Evolutionary conservation across 2,329 filamentous ascomycete genomes (phyloP), one percentile per base, ranked within the genome.

Genomic region (Curvularia verruculosa): DNA sequence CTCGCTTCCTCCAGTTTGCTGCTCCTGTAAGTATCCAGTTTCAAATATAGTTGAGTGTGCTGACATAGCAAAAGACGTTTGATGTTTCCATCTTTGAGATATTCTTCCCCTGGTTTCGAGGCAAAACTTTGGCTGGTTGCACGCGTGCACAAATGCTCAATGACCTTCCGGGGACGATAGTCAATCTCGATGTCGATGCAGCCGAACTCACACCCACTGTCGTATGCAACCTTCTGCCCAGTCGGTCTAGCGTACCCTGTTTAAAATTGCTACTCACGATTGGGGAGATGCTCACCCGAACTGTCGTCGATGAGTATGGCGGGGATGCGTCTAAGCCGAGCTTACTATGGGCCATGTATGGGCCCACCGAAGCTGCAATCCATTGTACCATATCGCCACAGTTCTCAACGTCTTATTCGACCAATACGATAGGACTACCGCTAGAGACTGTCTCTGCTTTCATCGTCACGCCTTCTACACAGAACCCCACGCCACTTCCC

Each of bases 41-140:
- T 21, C 6, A 12, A 13, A n/a, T 24, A 15, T 28, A n/a, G 39
- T 29, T 39, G 23, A 5, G 8, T 21, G 31, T 54, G 48, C 54
- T 57, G 43, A 57, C 26, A 26, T 13, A 28, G 8, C 15, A 13
- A 39, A 54, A 57, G 54, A 96, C 92, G 0, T 97, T 97, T 72
- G 93, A 97, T 75, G 93, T 97, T 7, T 96, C 91, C 0, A 89
- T 96, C 5, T 97, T 97, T 72, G 93, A 97, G 72, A 93, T 96
- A 6, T 96, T 96, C 81, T 96, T 96, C 63, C 90, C 93, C 0
- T 79, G 93, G 15, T 89, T 87, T 60, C 83, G 91, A 55, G 89
- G 89, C 2, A 80, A 80, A 21, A 96, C 91, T 0, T 79, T 97
- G 2, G 85, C 94, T 46, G 85, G 86, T 53, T 91, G 88, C 63